A percentile compares a stretch with the other conserved stretches of the same genome.
Conservation (phyloP, 768 basidiomycete species). For the Pulveroboletus sp. region DNA sequence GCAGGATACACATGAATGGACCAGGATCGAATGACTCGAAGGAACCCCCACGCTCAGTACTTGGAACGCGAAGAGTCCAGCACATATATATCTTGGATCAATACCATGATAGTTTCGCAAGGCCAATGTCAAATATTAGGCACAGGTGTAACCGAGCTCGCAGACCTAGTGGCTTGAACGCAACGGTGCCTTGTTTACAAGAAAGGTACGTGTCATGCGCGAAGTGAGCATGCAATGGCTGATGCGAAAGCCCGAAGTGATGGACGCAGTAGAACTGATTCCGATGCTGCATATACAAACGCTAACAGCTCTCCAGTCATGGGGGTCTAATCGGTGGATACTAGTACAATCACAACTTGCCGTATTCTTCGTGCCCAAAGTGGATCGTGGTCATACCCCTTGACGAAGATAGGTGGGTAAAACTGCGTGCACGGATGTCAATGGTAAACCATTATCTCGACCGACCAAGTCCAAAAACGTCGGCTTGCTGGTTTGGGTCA, state of each 20-base stretch:
- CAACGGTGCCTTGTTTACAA: too few relatives aligned
- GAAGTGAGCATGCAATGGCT: too few relatives aligned
- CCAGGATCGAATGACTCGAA: slow-evolving; percentile 63
- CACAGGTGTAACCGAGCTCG: slow-evolving; percentile 17
- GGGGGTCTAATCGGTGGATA: not conserved
- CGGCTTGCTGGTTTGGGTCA: slow-evolving; percentile 30
- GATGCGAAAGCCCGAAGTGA: not conserved
- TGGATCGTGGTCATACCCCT: not conserved
- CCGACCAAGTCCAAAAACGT: slow-evolving; percentile 35
- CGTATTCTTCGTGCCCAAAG: too few relatives aligned
- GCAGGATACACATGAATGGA: slow-evolving; percentile 44
- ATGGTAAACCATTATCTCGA: slow-evolving; percentile 26
- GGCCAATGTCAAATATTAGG: not conserved
- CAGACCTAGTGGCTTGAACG: too few relatives aligned
- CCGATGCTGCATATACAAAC: not conserved
- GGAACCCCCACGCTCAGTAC: slow-evolving; percentile 69
- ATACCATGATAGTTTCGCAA: not conserved
- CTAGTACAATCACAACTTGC: not conserved
- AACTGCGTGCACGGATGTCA: slow-evolving; percentile 49
- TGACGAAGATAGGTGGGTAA: slow-evolving; percentile 46
- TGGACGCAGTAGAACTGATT: not conserved
- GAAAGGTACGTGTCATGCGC: too few relatives aligned
- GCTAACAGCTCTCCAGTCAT: not conserved
- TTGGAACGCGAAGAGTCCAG: slow-evolving; percentile 75
- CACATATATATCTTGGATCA: slow-evolving; percentile 36